These are phyloP conservation scores for Epicoccum nigrum DNA, from an alignment of 2,329 filamentous ascomycete genomes.

Conservation along the genomic window DNA sequence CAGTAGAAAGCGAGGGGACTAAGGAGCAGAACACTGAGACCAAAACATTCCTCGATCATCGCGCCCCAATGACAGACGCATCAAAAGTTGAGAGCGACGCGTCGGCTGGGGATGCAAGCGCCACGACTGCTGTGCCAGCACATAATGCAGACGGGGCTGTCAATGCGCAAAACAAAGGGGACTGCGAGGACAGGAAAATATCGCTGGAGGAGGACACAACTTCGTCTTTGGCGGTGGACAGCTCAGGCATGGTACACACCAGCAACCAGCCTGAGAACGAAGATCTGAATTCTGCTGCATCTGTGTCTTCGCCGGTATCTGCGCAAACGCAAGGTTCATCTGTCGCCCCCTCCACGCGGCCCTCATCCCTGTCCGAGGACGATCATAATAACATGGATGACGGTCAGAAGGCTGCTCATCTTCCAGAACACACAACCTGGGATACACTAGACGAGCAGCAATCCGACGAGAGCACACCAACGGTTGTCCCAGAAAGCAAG, in stretches of 20 bases:
- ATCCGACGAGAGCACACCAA: constrained; percentile 44
- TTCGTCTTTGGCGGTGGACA: constrained; percentile 35
- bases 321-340: constrained; percentile 48
- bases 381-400: constrained; percentile 32
- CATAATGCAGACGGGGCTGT: not conserved
- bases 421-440: constrained; percentile 20
- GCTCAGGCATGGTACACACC: constrained; percentile 63
- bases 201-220: constrained; percentile 22
- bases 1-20: constrained; percentile 9
- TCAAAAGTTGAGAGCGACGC: constrained; percentile 7
- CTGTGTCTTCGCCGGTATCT: constrained; percentile 47
- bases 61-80: constrained; percentile 7
- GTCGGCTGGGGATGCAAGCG: not conserved
- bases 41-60: not conserved
- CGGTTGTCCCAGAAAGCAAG: constrained; percentile 40
- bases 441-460: constrained; percentile 36
- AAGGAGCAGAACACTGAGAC: constrained; percentile 7
- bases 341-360: constrained; percentile 45
- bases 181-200: constrained; percentile 21
- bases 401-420: constrained; percentile 22
- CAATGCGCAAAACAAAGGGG: constrained; percentile 11
- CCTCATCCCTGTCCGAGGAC: constrained; percentile 49
- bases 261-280: constrained; percentile 40
- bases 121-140: constrained; percentile 1
- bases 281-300: constrained; percentile 43